These are phyloP conservation scores for Chenopodium berlandieri DNA, from an alignment of 148 eudicot genomes.

Conservation along the genomic window DNA sequence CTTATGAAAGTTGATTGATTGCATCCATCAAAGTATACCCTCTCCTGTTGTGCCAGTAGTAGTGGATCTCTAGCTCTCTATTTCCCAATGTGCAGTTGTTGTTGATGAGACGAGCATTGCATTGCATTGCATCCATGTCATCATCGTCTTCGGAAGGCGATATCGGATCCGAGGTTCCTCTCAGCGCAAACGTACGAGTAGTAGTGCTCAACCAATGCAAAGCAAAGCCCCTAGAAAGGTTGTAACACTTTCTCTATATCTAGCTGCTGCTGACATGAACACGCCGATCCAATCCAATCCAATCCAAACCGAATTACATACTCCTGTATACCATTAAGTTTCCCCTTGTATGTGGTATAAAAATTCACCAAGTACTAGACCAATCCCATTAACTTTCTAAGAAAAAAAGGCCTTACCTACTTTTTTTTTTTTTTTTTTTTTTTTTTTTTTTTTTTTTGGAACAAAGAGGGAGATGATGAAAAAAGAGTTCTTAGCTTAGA, in stretches of 20 bases:
- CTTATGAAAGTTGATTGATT: not conserved
- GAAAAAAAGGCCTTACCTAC: not conserved
- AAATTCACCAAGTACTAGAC: conserved; percentile 22
- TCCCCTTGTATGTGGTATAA: conserved; percentile 22
- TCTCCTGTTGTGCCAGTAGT: not conserved
- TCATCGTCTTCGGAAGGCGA: not conserved
- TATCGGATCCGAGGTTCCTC: conserved; percentile 91
- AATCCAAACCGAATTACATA: no score
- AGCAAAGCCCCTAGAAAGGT: not conserved
- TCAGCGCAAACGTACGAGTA: conserved; percentile 51
- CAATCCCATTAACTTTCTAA: conserved; percentile 8
- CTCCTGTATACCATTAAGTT: not conserved
- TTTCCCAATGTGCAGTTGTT: not conserved
- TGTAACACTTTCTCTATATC: not conserved
- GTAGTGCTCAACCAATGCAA: not conserved
- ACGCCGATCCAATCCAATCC: conserved; percentile 38
- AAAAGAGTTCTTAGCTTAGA: conserved; percentile 35
- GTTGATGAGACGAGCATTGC: not conserved
- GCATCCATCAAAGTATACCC: conserved; percentile 15
- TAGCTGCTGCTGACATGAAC: conserved; percentile 76
- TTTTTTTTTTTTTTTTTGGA: not conserved
- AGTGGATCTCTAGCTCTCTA: conserved; percentile 6
- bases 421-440: not conserved
- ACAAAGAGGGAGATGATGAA: conserved; percentile 5
- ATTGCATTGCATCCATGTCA: not conserved